Conservation (phyloP, 345 rosid species). For the Eucalyptus sp. region DNA sequence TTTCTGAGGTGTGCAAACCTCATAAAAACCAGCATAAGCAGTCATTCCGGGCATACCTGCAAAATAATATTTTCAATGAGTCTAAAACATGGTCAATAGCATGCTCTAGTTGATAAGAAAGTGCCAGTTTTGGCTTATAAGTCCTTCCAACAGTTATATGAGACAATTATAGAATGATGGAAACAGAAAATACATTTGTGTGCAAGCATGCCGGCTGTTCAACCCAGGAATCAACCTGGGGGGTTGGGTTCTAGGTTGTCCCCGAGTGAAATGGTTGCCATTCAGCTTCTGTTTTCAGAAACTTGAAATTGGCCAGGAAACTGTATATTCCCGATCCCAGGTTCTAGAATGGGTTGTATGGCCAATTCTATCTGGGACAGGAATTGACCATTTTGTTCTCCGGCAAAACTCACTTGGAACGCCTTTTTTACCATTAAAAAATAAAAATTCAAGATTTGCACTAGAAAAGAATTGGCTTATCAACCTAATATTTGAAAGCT, state of each 20-base stretch:
- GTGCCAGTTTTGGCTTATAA: background rate
- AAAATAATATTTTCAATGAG: background rate
- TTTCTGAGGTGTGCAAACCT: slow-evolving; percentile 3
- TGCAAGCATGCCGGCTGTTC: background rate
- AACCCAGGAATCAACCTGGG: background rate
- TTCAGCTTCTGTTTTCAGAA: background rate
- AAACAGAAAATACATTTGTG: background rate
- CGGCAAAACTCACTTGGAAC: background rate
- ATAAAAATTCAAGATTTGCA: background rate
- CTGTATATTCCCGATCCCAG: background rate
- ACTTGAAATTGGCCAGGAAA: background rate
- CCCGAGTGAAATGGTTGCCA: background rate
- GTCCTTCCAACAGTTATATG: background rate
- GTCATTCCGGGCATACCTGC: slow-evolving; percentile 10
- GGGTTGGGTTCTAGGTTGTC: background rate
- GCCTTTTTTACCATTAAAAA: background rate
- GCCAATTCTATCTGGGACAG: background rate
- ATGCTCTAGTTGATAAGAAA: background rate
- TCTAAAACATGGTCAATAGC: background rate
- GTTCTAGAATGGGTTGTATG: background rate
- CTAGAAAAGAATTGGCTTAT: background rate
- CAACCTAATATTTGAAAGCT: background rate
- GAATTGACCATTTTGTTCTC: background rate
- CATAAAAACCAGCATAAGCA: background rate
- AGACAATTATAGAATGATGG: background rate